Conservation (phyloP, 441 rosid genomes). For the Flueggea neowawraea region DNA sequence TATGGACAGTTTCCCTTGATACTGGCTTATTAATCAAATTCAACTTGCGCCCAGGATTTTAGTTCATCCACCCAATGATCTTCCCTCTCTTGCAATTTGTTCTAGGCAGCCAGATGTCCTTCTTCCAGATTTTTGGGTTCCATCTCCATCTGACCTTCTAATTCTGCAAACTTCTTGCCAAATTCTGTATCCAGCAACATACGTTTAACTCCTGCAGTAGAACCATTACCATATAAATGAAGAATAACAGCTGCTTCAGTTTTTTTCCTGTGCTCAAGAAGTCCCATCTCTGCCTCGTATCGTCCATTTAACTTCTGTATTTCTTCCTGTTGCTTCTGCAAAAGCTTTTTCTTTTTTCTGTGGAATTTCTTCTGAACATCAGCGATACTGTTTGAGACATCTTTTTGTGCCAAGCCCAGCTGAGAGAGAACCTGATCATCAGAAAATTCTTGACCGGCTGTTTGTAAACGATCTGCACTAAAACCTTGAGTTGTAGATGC, state of each 20-base stretch:
- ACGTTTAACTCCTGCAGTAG: constrained; percentile 40
- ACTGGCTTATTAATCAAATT: constrained; percentile 22
- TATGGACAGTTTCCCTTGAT: constrained; percentile 5
- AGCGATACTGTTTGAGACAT: constrained; percentile 42
- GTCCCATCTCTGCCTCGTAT: constrained; percentile 39
- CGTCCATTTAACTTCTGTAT: constrained; percentile 28
- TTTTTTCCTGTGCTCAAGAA: constrained; percentile 36
- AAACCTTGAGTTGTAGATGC: constrained; percentile 20
- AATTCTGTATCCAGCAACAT: constrained; percentile 45
- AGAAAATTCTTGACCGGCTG: constrained; percentile 26
- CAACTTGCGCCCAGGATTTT: constrained; percentile 45
- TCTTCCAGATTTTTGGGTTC: constrained; percentile 38
- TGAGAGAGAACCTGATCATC: constrained; percentile 31
- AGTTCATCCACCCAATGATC: constrained; percentile 42
- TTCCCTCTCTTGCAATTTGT: constrained; percentile 41
- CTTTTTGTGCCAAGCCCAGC: constrained; percentile 35
- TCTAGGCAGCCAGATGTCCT: constrained; percentile 37
- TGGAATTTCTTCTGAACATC: constrained; percentile 48
- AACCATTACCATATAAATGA: constrained; percentile 25
- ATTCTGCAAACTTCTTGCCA: constrained; percentile 40
- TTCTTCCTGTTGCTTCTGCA: constrained; percentile 36
- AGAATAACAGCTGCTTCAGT: constrained; percentile 53
- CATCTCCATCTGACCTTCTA: constrained; percentile 27
- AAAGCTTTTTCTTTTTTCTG: constrained; percentile 43
- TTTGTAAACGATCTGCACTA: constrained; percentile 19